Evolutionary conservation across 257 asterid genomes (phyloP).

Genomic region (Thymus quinquecostatus): DNA sequence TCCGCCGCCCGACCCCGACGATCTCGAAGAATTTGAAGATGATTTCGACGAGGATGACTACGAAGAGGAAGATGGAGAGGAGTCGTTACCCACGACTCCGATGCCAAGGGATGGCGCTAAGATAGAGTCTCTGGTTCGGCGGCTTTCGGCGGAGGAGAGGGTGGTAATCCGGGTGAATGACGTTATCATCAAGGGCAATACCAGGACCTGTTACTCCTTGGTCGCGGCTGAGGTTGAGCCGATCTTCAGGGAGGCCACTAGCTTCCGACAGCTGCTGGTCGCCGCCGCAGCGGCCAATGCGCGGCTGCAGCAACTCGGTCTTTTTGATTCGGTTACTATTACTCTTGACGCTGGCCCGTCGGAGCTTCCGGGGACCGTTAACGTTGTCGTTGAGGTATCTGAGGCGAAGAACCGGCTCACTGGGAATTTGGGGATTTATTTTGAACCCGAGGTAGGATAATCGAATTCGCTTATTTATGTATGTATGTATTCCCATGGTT

Average conservation of each 20-base stretch:
- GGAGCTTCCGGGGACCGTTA: conserved; percentile 84
- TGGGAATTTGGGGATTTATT: conserved; percentile 67
- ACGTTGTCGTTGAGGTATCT: conserved; percentile 71
- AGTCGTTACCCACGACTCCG: conserved; percentile 31
- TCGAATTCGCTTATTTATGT: conserved; percentile 19
- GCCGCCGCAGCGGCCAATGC: conserved; percentile 65
- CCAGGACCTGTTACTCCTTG: conserved; percentile 62
- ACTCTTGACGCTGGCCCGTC: conserved; percentile 86
- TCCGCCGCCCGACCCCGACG: conserved; percentile 26
- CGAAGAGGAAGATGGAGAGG: conserved; percentile 45
- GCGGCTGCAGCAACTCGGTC: conserved; percentile 61
- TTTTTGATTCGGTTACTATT: conserved; percentile 78
- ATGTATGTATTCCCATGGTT: conserved; percentile 6
- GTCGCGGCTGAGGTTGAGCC: conserved; percentile 70
- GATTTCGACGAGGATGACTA: conserved; percentile 45
- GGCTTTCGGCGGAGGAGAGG: conserved; percentile 66
- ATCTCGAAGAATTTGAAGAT: conserved; percentile 34
- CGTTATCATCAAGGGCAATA: conserved; percentile 81
- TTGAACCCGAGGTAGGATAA: conserved; percentile 71
- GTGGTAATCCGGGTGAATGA: conserved; percentile 82
- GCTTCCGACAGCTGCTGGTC: conserved; percentile 71
- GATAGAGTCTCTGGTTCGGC: conserved; percentile 60
- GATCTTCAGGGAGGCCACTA: conserved; percentile 60
- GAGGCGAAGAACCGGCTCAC: conserved; percentile 61
- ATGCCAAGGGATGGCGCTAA: conserved; percentile 44